These are phyloP conservation scores for Agarophyton chilense DNA, from an alignment of 23 red algal species.

Conservation along the genomic window DNA sequence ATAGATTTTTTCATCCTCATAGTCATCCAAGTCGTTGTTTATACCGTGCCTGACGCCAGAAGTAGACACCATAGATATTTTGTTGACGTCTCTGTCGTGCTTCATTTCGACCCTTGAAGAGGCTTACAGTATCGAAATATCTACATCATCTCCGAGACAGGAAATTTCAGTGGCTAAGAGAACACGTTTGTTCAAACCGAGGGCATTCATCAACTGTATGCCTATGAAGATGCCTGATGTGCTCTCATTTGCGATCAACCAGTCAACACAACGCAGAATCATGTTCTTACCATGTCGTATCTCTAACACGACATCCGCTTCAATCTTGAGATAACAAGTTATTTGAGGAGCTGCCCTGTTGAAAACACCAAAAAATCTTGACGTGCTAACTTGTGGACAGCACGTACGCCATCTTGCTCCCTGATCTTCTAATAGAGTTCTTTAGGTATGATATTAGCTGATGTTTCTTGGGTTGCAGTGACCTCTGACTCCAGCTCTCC, in stretches of 20 bases:
- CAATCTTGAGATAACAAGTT: neutral
- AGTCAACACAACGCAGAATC: neutral
- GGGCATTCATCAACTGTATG: slow-evolving; percentile 6
- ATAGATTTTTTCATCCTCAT: neutral
- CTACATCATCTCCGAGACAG: neutral
- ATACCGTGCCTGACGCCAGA: no score
- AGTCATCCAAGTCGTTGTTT: neutral
- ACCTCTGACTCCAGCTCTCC: neutral
- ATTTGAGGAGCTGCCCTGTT: neutral
- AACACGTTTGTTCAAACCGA: slow-evolving; percentile 20
- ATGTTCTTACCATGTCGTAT: neutral
- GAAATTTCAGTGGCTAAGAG: neutral
- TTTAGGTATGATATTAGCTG: slow-evolving; percentile 20
- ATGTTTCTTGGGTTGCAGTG: slow-evolving; percentile 1
- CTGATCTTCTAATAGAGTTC: neutral
- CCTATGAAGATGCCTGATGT: slow-evolving; percentile 4
- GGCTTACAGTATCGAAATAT: neutral
- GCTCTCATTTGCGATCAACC: neutral
- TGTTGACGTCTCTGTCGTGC: neutral
- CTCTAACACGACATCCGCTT: slow-evolving; percentile 6
- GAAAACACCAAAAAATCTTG: neutral
- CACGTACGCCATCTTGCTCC: neutral
- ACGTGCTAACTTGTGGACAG: neutral
- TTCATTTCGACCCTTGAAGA: neutral
- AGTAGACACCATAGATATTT: neutral